phyloP scores from a whole-genome alignment of 2,329 filamentous ascomycete genomes.

The Trichoderma lentiforme region DNA sequence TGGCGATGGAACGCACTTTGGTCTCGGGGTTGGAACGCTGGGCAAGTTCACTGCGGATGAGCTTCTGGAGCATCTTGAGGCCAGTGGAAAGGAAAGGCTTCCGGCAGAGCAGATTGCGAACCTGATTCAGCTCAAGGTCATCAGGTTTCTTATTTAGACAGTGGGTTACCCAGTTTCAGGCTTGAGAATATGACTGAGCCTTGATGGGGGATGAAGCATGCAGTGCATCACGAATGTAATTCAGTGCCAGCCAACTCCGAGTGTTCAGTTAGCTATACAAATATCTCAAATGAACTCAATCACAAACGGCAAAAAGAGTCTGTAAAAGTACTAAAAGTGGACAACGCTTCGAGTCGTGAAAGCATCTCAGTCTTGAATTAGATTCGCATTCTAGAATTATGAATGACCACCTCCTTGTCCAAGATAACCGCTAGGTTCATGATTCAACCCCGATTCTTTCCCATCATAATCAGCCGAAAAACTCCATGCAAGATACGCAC shows the following conservation, averaged over 20 bases:
- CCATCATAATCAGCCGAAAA: not conserved
- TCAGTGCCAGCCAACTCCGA: not conserved
- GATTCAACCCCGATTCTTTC: not conserved
- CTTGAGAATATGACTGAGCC: accelerated
- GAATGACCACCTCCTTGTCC: not conserved
- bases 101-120: not conserved
- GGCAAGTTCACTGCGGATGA: not conserved
- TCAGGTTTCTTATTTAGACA: not conserved
- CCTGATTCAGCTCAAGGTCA: not conserved
- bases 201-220: not conserved
- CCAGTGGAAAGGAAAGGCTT: not conserved
- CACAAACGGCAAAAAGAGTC: not conserved
- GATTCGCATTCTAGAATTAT: not conserved
- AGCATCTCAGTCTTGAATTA: not conserved
- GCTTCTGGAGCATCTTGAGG: not conserved
- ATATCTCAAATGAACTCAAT: not conserved
- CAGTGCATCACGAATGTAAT: not conserved
- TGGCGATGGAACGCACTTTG: not conserved
- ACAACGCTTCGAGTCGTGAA: not conserved
- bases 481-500: constrained; percentile 1
- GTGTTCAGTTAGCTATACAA: not conserved
- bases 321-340: not conserved
- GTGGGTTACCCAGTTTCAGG: not conserved
- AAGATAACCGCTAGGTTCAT: not conserved
- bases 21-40: not conserved